A percentile compares a stretch with the other conserved stretches of the same genome.
phyloP scores from a whole-genome alignment of 441 rosid genomes.

The Syzygium malaccense region DNA sequence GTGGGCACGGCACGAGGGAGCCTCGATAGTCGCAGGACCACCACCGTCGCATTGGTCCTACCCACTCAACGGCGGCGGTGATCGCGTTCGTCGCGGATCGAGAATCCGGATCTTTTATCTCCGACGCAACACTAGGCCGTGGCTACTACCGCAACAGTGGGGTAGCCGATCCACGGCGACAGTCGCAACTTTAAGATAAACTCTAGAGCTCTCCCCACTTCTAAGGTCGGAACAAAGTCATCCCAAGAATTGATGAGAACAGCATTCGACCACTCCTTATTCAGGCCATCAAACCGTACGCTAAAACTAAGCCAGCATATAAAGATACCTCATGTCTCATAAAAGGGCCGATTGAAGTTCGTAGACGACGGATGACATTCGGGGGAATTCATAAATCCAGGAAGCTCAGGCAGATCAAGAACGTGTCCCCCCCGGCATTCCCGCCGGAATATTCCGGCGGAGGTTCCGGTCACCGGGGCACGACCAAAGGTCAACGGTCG shows the following conservation, averaged over 20 bases:
- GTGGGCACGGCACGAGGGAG: neutral
- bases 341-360: neutral
- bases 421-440: neutral
- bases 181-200: fast-evolving
- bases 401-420: neutral
- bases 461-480: neutral
- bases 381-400: neutral
- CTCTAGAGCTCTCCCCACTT: too few species aligned
- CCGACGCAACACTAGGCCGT: fast-evolving
- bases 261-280: neutral
- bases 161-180: neutral
- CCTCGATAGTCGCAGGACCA: neutral
- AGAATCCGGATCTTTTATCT: neutral
- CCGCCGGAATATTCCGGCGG: neutral
- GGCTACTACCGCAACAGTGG: neutral
- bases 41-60: fast-evolving
- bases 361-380: neutral
- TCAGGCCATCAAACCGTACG: neutral
- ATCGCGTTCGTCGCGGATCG: fast-evolving
- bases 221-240: neutral
- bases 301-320: too few species aligned
- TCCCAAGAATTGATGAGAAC: neutral
- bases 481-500: neutral
- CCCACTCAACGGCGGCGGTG: neutral
- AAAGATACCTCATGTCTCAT: neutral